phyloP scores from a whole-genome alignment of 2,329 filamentous ascomycete species.

The Venturia pyrina region DNA sequence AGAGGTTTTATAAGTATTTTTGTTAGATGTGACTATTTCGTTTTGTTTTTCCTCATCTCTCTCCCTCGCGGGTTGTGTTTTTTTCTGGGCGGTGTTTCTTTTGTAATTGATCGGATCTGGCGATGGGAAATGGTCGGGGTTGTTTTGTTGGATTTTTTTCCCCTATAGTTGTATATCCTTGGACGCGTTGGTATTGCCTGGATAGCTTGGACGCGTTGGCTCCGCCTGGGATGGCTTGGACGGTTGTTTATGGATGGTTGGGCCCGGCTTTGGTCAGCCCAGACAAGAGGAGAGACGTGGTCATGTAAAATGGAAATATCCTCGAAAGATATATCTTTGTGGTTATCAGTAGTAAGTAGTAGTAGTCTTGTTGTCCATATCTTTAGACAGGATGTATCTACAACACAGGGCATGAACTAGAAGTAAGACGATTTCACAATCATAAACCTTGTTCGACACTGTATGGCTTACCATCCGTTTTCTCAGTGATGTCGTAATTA shows the following conservation, averaged over 20 bases:
- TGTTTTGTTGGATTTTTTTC: neutral
- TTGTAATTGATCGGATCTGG: neutral
- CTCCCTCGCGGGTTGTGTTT: neutral
- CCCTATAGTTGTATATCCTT: neutral
- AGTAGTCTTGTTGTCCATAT: neutral
- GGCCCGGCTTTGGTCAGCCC: too few relatives aligned
- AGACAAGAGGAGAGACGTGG: neutral
- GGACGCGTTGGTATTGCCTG: neutral
- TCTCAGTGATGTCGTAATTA: too few relatives aligned
- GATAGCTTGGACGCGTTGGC: too few relatives aligned
- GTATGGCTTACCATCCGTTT: too few relatives aligned
- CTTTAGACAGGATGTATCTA: neutral
- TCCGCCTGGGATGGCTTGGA: too few relatives aligned
- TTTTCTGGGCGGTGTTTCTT: too few relatives aligned
- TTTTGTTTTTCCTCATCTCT: neutral
- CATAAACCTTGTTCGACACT: neutral
- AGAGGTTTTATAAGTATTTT: constrained; percentile 62
- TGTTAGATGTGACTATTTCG: constrained; percentile 39
- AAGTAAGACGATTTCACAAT: neutral
- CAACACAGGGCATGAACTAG: neutral
- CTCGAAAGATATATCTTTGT: neutral
- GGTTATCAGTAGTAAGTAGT: neutral
- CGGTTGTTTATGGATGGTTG: too few relatives aligned
- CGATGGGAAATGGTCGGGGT: neutral
- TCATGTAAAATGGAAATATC: neutral